Evolutionary conservation across 2,329 filamentous ascomycete species (phyloP), one percentile per base, ranked within the genome.

Genomic region (Calonectria naviculata): DNA sequence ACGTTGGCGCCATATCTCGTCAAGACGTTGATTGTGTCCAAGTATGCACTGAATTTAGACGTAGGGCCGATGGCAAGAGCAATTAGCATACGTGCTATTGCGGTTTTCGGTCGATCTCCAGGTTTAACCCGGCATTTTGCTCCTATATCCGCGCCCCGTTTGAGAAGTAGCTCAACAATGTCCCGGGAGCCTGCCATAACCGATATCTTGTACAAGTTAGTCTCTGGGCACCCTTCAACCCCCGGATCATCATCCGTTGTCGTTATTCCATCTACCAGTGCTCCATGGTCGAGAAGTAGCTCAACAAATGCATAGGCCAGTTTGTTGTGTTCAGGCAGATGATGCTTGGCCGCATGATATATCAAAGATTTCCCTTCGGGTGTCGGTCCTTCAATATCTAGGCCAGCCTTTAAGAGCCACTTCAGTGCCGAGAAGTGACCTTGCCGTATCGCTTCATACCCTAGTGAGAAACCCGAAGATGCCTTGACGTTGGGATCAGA

Each of bases 341-440:
- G 31, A 34, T 44, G 44, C 15, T 38, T 36, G n/a, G 70, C 67
- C n/a, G 64, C 64, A 5, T 56, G 34, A 47, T 67, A 61, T 36
- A 60, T 64, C 24, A 66, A 46, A 4, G 62, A 69, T 2, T 62
- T 47, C 15, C 61, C 67, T 19, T 62, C 28, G 1, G 47, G 49
- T 24, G 28, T 28, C 19, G 46, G 52, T 6, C 42, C 29, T n/a
- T 64, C 26, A 15, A 65, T 44, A 29, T 65, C 64, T 10, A 70
- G n/a, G 21, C 68, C 71, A 47, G 67, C 64, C 15, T 65, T 21
- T 15, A 72, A n/a, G 12, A 71, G 71, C 24, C 66, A 54, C 21
- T 54, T 17, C 17, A 72, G 34, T 10, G 61, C 52, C 6, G 52
- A 46, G 6, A 67, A 7, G n/a, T 65, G 56, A 7, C 68, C 68